phyloP scores from a whole-genome alignment of 2,329 filamentous ascomycete species.

The Aspergillus texensis region DNA sequence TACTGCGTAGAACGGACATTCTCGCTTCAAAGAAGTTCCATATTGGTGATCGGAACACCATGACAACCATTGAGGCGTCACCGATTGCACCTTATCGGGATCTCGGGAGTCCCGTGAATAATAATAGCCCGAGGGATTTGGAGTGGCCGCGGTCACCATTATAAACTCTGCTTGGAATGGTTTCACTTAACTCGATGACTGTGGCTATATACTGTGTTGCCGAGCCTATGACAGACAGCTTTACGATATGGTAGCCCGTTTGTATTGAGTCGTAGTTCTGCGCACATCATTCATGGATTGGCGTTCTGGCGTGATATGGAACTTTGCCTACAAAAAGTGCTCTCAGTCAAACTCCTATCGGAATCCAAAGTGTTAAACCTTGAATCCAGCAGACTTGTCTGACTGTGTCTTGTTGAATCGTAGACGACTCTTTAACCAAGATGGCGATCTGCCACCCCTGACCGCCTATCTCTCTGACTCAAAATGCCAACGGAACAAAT shows the following conservation, averaged over 20 bases:
- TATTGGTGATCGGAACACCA: neutral
- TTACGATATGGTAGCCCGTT: neutral
- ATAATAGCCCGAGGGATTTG: neutral
- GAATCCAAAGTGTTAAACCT: too few species aligned
- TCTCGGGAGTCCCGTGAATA: neutral
- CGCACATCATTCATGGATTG: neutral
- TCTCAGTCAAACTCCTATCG: neutral
- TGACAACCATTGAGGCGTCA: neutral
- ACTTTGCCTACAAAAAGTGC: neutral
- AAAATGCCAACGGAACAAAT: neutral
- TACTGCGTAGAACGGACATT: slow-evolving; percentile 12
- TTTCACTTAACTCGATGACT: neutral
- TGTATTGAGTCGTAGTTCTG: neutral
- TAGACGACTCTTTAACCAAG: neutral
- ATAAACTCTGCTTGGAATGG: neutral
- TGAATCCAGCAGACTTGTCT: too few species aligned
- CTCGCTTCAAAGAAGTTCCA: slow-evolving; percentile 13
- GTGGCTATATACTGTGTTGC: neutral
- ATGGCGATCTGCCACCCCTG: neutral
- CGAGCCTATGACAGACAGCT: neutral
- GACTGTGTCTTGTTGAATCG: too few species aligned
- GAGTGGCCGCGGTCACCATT: neutral
- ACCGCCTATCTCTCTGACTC: neutral
- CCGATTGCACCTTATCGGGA: slow-evolving; percentile 14
- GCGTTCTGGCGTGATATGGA: neutral